Percentiles rank a stretch among this genome's conserved stretches.
These are phyloP conservation scores for Ganoderma sinense DNA, from an alignment of 1,284 basidiomycete genomes.

Conservation along the genomic window DNA sequence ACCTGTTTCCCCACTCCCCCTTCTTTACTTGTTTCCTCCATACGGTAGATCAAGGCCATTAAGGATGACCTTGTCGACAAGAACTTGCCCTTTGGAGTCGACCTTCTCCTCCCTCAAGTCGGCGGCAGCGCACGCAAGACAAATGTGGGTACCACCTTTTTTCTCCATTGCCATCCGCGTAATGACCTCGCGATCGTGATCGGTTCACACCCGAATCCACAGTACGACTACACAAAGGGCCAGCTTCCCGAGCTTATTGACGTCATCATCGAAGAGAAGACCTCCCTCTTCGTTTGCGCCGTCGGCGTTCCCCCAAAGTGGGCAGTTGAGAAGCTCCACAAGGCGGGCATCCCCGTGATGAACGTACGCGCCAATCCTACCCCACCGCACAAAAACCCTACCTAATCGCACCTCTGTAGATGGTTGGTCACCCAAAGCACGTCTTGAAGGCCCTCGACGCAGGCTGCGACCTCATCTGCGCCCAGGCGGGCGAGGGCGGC, in stretches of 20 bases:
- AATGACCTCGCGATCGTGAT: not conserved
- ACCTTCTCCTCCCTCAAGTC: slow-evolving; percentile 84
- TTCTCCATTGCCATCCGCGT: not conserved
- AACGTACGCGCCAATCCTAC: slow-evolving; percentile 56
- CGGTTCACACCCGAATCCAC: not conserved
- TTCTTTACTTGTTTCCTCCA: not conserved
- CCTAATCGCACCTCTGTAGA: slow-evolving; percentile 46
- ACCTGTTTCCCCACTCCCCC: not conserved
- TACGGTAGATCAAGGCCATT: slow-evolving; percentile 69
- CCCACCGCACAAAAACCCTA: not conserved
- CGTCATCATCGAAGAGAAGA: slow-evolving; percentile 88
- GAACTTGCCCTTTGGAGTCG: slow-evolving; percentile 86
- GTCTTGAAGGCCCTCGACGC: slow-evolving; percentile 80
- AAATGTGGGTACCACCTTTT: slow-evolving; percentile 62
- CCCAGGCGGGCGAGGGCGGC: slow-evolving; percentile 89
- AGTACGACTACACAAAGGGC: slow-evolving; percentile 87
- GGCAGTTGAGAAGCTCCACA: slow-evolving; percentile 81
- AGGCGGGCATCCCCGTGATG: slow-evolving; percentile 84
- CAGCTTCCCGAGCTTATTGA: slow-evolving; percentile 81
- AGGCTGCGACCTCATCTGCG: slow-evolving; percentile 89
- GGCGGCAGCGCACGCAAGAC: slow-evolving; percentile 87
- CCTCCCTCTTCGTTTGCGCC: slow-evolving; percentile 86
- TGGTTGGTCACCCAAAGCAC: slow-evolving; percentile 92
- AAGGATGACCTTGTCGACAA: slow-evolving; percentile 76
- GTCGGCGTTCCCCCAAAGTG: slow-evolving; percentile 84